Conservation (phyloP, 1,284 basidiomycete genomes). For the Heterobasidion parviporum region DNA sequence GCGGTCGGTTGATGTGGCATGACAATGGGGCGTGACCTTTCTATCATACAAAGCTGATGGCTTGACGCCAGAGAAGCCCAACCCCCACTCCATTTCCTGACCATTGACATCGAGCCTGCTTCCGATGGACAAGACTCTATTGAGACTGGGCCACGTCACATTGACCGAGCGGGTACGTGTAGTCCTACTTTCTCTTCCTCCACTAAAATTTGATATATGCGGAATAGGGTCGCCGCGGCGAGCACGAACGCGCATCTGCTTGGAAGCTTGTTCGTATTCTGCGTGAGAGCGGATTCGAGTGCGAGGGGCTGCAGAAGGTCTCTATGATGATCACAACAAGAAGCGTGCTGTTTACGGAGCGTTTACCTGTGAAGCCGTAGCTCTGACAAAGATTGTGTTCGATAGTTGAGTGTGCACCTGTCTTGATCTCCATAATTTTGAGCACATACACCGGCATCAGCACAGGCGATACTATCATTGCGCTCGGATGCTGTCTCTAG, state of each 20-base stretch:
- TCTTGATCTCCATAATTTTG: too few relatives aligned
- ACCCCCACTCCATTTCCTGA: too few relatives aligned
- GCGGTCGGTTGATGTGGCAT: too few relatives aligned
- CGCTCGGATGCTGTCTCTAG: too few relatives aligned
- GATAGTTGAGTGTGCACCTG: conserved; percentile 2
- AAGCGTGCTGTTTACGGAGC: conserved; percentile 77
- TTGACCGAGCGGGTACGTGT: conserved; percentile 76
- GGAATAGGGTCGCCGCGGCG: conserved; percentile 36
- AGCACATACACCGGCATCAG: too few relatives aligned
- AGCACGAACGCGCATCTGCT: conserved; percentile 80
- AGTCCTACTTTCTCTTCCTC: neutral
- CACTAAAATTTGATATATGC: conserved; percentile 3
- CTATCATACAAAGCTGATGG: too few relatives aligned
- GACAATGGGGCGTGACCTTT: too few relatives aligned
- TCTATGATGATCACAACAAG: conserved; percentile 98
- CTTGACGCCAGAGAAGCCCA: too few relatives aligned
- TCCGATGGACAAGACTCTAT: too few relatives aligned
- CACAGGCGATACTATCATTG: too few relatives aligned
- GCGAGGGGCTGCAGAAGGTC: conserved; percentile 80
- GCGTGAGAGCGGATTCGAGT: conserved; percentile 79
- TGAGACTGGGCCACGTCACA: conserved; percentile 53
- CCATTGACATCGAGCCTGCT: too few relatives aligned
- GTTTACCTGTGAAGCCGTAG: conserved; percentile 77
- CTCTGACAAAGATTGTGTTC: conserved; percentile 87
- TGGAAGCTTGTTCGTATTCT: conserved; percentile 93